These are phyloP conservation scores for Nakazawaea populi DNA, from an alignment of 805 yeast genomes.

Conservation along the genomic window DNA sequence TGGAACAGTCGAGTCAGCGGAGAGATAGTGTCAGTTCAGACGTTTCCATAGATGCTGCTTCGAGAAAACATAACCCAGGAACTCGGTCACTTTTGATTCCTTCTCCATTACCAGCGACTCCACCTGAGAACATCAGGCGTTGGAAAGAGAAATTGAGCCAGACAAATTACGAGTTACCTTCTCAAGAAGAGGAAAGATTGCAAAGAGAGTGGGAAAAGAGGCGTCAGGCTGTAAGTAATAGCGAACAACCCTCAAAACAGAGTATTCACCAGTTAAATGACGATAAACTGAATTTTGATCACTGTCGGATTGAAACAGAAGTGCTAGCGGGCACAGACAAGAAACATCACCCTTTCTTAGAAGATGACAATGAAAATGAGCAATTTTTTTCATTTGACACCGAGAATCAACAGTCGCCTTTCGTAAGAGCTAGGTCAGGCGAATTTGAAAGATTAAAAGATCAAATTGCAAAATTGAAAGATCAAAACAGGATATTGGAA, in stretches of 20 bases:
- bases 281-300: neutral
- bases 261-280: neutral
- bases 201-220: neutral
- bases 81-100: neutral
- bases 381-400: neutral
- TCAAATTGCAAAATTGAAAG: neutral
- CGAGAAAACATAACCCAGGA: slow-evolving; percentile 1
- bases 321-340: neutral
- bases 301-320: no score
- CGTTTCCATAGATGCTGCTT: slow-evolving; percentile 6
- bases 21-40: neutral
- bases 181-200: slow-evolving; percentile 7
- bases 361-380: neutral
- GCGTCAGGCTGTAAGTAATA: neutral
- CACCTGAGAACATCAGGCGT: slow-evolving; percentile 5
- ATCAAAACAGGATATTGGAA: neutral
- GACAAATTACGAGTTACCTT: slow-evolving; percentile 5
- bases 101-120: slow-evolving; percentile 8
- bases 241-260: neutral
- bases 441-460: neutral
- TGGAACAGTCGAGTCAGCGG: neutral
- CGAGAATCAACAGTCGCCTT: neutral
- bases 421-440: neutral
- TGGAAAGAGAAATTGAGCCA: slow-evolving; percentile 4
- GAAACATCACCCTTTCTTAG: neutral